Evolutionary conservation across 331 rosid genomes (phyloP).

Genomic region (Pyrus hybrid): DNA sequence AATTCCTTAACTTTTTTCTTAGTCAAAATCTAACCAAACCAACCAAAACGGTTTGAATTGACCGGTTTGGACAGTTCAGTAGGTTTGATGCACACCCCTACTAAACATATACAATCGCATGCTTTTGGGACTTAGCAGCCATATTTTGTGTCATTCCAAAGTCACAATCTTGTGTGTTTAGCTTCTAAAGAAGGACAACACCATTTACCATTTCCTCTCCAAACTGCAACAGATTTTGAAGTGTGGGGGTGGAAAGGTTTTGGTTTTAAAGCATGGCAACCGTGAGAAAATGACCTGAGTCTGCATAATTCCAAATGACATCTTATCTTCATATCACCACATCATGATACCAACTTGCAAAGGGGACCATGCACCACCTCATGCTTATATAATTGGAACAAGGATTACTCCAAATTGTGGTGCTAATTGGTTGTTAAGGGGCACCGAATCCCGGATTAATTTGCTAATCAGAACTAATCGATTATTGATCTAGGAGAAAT

Average conservation of each 20-base stretch:
- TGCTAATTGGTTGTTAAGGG: no score
- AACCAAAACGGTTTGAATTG: no score
- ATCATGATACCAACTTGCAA: constrained; percentile 8
- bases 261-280: constrained; percentile 6
- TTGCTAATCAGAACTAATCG: background rate
- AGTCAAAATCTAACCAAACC: no score
- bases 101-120: background rate
- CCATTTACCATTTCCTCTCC: constrained; percentile 3
- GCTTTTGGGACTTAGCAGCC: background rate
- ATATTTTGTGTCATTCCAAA: background rate
- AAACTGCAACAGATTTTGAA: background rate
- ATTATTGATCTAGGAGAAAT: background rate
- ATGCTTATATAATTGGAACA: background rate
- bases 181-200: constrained; percentile 6
- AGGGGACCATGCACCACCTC: constrained; percentile 23
- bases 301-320: constrained; percentile 17
- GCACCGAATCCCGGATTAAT: background rate
- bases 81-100: no score
- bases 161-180: constrained; percentile 11
- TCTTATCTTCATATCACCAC: constrained; percentile 17
- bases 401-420: no score
- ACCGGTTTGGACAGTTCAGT: no score
- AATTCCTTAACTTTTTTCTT: no score
- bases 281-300: constrained; percentile 37
- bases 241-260: background rate